Base-by-base conservation (phyloP, 495 filamentous ascomycete species). In the Aspergillus steynii region DNA sequence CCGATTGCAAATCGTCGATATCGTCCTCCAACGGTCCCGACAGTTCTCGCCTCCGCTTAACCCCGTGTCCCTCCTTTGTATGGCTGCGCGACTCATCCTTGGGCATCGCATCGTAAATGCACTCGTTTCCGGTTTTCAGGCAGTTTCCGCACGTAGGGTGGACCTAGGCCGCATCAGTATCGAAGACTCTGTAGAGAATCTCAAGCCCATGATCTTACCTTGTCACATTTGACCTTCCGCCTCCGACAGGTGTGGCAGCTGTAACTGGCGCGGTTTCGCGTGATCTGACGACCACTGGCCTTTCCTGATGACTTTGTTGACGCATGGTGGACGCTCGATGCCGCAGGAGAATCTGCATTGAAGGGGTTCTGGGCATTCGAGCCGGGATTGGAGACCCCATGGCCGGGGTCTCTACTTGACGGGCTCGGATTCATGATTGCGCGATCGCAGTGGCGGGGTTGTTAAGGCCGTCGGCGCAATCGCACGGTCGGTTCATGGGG, bases 91-190 rank as follows among this genome's bases (percentile, higher is more conserved):
- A 56, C 5, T 69, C 68, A 46, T 69, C 74, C 52, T 71, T 65
- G 52, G 69, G 64, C 56, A 73, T 63, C 9, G 59, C 66, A 66
- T 80, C 77, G 63, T 80, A 82, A 14, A 75, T 56, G 62, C 79
- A 82, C 50, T 81, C 69, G 61, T 69, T 70, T 28, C 72, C 74
- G 64, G 72, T 80, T 55, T 81, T 82, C 37, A 62, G 57, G 62
- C 79, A 82, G 60, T 80, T 80, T 14, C 77, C 74, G 57, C 79
- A 82, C n/a, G 80, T 64, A 2, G 79, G 79, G 60, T 82, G 79
- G 14, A 76, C 71, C 78, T 81, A 62, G 29, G 10, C 15, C 42
- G 29, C 31, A 25, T 27, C 28, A 51, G 7, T 14, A 34, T 57
- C 29, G 46, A 7, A 8, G n/a, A 1, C 26, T 56, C 53, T 7